phyloP scores from a whole-genome alignment of 139 green algal species.

The Monoraphidium neglectum region DNA sequence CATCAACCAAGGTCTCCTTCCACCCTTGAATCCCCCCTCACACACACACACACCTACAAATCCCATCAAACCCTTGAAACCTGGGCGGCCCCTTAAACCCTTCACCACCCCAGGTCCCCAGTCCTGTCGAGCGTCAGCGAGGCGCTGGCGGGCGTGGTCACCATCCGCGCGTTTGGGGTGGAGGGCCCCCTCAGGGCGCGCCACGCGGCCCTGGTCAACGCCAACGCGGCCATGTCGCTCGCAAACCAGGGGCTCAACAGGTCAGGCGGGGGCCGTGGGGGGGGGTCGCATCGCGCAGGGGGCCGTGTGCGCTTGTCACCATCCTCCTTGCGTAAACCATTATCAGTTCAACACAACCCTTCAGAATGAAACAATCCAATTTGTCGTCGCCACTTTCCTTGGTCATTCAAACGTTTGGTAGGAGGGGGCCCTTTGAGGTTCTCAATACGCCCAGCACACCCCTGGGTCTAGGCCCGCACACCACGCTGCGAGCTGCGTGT shows the following conservation, averaged over 20 bases:
- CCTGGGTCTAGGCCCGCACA: neutral
- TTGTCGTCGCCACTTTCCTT: neutral
- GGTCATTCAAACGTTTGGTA: neutral
- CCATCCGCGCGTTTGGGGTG: constrained; percentile 64
- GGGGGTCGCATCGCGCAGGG: no score
- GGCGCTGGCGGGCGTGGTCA: constrained; percentile 68
- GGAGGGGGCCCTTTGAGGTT: neutral
- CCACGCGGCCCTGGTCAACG: constrained; percentile 46
- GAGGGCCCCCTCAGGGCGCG: constrained; percentile 39
- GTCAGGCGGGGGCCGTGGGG: constrained; percentile 43
- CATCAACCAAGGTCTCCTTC: no score
- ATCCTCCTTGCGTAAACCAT: neutral
- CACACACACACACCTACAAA: no score
- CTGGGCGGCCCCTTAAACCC: no score
- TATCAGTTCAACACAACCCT: neutral
- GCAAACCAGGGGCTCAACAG: constrained; percentile 58
- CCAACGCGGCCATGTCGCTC: constrained; percentile 48
- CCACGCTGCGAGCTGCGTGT: neutral
- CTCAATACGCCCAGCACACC: no score
- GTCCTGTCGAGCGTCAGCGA: constrained; percentile 79
- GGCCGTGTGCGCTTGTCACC: neutral
- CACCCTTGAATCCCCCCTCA: no score
- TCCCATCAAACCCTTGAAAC: no score
- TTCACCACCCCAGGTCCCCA: constrained; percentile 69
- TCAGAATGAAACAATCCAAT: neutral